Evolutionary conservation across 2,329 filamentous ascomycete genomes (phyloP).

Genomic region (Pseudogymnoascus sp.): DNA sequence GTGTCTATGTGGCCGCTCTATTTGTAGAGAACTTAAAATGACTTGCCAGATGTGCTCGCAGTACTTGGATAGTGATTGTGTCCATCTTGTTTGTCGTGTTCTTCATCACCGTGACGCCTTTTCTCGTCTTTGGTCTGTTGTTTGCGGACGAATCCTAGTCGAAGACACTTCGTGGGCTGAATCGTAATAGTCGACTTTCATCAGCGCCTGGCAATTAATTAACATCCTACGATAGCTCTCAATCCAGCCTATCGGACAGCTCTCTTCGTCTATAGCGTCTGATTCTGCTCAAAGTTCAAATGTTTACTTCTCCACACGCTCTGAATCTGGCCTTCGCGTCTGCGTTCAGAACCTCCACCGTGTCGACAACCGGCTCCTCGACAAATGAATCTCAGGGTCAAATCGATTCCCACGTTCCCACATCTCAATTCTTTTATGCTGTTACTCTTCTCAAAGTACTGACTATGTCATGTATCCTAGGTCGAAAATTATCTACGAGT

Average conservation of each 20-base stretch:
- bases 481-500: too few species aligned
- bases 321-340: slow-evolving; percentile 2
- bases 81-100: slow-evolving; percentile 8
- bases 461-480: too few species aligned
- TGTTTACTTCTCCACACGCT: background rate
- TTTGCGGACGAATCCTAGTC: too few species aligned
- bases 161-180: background rate
- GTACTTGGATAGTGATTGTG: background rate
- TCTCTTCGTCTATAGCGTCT: background rate
- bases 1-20: background rate
- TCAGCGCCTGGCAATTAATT: background rate
- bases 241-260: background rate
- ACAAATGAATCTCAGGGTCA: slow-evolving; percentile 7
- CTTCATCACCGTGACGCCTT: background rate
- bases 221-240: slow-evolving; percentile 2
- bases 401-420: slow-evolving; percentile 3
- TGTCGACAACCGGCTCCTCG: background rate
- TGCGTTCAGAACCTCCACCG: background rate
- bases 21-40: slow-evolving; percentile 3
- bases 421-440: background rate
- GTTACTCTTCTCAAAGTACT: background rate
- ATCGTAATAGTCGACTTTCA: background rate
- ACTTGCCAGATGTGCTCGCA: background rate
- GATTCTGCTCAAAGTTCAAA: background rate
- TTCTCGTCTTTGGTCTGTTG: background rate